Evolutionary conservation across 23 red algal genomes (phyloP), one percentile per base, ranked within the genome.

Genomic region (Gracilariopsis chorda): DNA sequence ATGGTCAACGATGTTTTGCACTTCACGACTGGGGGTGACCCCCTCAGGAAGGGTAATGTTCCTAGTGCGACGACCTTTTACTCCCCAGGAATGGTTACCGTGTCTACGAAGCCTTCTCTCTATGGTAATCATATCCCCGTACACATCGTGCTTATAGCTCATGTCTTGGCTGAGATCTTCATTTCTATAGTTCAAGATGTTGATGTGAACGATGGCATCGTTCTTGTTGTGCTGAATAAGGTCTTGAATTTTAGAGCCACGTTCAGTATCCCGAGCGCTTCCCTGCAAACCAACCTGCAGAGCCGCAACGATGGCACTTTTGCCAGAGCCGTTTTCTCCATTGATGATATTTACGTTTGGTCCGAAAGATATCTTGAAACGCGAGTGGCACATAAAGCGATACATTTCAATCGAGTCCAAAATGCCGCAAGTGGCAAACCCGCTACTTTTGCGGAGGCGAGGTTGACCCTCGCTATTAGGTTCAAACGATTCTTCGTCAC

Each of bases 271-370:
- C 14, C 70, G 45, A 1, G 88, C 71, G 27, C 48, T 81, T 70
- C 75, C 90, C 27, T 80, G 80, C 24, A 98, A 70, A 48, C 90
- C 88, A 39, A 95, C 47, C 51, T 98, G 96, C 58, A 95, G 67
- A 1, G 96, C 96, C 14, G 96, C 96, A 20, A 98, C 90, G 51
- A 98, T 93, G 20, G 96, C 96, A 34, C 83, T 90, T 83, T 98
- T 98, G 21, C 96, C 96, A 42, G 88, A 94, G 4, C 96, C 96
- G 60, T 98, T 98, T 13, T 60, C 84, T 24, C 96, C 96, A 27
- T 92, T 79, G 35, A 98, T 90, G 53, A 98, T 95, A 48, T 98
- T 98, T 8, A 98, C 93, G 58, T 95, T 98, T 16, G 92, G 93
- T 1, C 92, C 92, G 32, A 98, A 76, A 0, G 70, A 49, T 53